A percentile compares a stretch with the other conserved stretches of the same genome.
These are phyloP conservation scores for Porogramme epimiltina DNA, from an alignment of 1,284 basidiomycete genomes.

Conservation along the genomic window DNA sequence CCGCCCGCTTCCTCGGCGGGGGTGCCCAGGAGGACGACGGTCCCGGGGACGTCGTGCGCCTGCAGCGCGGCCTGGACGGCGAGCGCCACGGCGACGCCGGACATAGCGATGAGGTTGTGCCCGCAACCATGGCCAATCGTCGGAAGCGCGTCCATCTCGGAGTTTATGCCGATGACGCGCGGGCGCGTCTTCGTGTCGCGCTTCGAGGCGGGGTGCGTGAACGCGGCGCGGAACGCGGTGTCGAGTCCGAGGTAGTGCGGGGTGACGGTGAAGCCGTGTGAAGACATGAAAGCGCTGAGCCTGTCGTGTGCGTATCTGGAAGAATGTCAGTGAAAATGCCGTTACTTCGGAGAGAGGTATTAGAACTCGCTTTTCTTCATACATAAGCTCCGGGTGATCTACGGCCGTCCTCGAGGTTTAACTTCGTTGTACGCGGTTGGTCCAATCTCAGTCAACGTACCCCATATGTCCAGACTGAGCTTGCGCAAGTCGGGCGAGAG, in stretches of 20 bases:
- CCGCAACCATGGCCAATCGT: constrained; percentile 78
- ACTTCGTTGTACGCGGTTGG: too few relatives aligned
- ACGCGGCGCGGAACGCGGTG: constrained; percentile 76
- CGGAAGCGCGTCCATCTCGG: constrained; percentile 70
- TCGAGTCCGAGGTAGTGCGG: constrained; percentile 53
- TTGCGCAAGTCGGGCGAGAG: constrained; percentile 56
- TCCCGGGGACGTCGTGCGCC: constrained; percentile 66
- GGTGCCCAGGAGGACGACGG: constrained; percentile 78
- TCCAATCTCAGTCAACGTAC: too few relatives aligned
- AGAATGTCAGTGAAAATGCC: background rate
- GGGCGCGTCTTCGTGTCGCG: background rate
- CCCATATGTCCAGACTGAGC: constrained; percentile 71
- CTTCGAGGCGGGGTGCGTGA: constrained; percentile 28
- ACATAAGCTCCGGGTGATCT: constrained; percentile 32
- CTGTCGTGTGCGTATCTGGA: constrained; percentile 38
- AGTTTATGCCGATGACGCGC: constrained; percentile 69
- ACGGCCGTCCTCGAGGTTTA: background rate
- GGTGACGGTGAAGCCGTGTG: constrained; percentile 60
- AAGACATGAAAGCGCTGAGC: constrained; percentile 38
- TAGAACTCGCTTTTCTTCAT: constrained; percentile 34
- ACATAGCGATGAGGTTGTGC: constrained; percentile 84
- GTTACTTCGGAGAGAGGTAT: too few relatives aligned
- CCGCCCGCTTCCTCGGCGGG: constrained; percentile 84
- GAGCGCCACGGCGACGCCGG: constrained; percentile 75
- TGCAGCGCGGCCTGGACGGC: constrained; percentile 70